These are phyloP conservation scores for Leccinum barrowsii DNA, from an alignment of 768 basidiomycete species.

Conservation along the genomic window DNA sequence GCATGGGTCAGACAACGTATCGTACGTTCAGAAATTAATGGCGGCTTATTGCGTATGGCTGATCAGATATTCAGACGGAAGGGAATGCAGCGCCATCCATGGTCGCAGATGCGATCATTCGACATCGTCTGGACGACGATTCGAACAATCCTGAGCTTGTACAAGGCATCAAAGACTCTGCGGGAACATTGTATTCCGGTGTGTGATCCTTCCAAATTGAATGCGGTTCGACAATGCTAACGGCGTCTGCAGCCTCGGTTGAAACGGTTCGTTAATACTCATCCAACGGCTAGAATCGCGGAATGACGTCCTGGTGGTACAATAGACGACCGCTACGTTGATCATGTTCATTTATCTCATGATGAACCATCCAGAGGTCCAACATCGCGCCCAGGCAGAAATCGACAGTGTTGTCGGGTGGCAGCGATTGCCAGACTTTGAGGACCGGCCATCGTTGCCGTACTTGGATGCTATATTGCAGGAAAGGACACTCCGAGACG, in stretches of 20 bases:
- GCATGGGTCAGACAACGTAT: background rate
- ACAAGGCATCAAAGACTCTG: too few relatives aligned
- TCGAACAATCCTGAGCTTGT: too few relatives aligned
- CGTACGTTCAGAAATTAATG: background rate
- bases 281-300: too few relatives aligned
- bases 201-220: too few relatives aligned
- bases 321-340: background rate
- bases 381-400: background rate
- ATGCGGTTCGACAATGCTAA: too few relatives aligned
- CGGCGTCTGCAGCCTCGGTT: too few relatives aligned
- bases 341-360: background rate
- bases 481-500: constrained; percentile 64
- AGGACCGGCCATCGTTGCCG: background rate
- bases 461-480: background rate
- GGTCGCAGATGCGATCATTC: too few relatives aligned
- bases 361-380: background rate
- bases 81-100: background rate
- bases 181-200: too few relatives aligned
- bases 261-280: too few relatives aligned
- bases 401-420: background rate
- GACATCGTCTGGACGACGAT: too few relatives aligned
- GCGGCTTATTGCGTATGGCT: background rate
- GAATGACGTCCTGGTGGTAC: too few relatives aligned
- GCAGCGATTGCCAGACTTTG: background rate
- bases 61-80: background rate